These are phyloP conservation scores for Alternaria tenuissima DNA, from an alignment of 2,329 filamentous ascomycete genomes.

Conservation along the genomic window DNA sequence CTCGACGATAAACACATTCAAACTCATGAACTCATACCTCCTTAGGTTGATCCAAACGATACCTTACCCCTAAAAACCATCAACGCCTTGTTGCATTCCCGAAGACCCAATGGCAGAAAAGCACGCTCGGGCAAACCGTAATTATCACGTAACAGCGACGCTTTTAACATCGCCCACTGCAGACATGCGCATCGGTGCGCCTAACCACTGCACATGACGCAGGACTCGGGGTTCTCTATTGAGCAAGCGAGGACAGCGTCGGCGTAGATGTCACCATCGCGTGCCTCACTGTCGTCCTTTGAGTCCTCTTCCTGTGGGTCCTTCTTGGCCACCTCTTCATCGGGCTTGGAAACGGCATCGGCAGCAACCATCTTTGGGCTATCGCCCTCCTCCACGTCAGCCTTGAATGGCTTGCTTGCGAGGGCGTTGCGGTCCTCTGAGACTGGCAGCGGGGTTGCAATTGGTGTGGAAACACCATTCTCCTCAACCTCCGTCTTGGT, in stretches of 20 bases:
- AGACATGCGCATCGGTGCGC: neutral
- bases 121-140: neutral
- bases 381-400: conserved; percentile 77
- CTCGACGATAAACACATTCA: conserved; percentile 19
- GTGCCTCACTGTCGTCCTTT: conserved; percentile 73
- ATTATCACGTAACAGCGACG: conserved; percentile 14
- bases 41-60: conserved; percentile 17
- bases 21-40: conserved; percentile 37
- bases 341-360: conserved; percentile 68
- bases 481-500: conserved; percentile 30
- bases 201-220: conserved; percentile 97
- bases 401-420: conserved; percentile 74
- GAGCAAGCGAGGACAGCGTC: conserved; percentile 92
- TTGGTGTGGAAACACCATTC: conserved; percentile 74
- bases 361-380: conserved; percentile 80
- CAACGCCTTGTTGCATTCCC: conserved; percentile 22
- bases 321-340: conserved; percentile 69
- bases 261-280: conserved; percentile 93
- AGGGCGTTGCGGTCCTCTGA: conserved; percentile 60
- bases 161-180: neutral
- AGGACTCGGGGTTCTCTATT: conserved; percentile 95
- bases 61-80: conserved; percentile 16
- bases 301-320: conserved; percentile 76
- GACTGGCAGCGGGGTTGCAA: conserved; percentile 69
- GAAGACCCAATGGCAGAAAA: conserved; percentile 7